A percentile compares a stretch with the other conserved stretches of the same genome.
These are phyloP conservation scores for Aspergillus oerlinghausenensis DNA, from an alignment of 2,329 filamentous ascomycete species.

Conservation along the genomic window DNA sequence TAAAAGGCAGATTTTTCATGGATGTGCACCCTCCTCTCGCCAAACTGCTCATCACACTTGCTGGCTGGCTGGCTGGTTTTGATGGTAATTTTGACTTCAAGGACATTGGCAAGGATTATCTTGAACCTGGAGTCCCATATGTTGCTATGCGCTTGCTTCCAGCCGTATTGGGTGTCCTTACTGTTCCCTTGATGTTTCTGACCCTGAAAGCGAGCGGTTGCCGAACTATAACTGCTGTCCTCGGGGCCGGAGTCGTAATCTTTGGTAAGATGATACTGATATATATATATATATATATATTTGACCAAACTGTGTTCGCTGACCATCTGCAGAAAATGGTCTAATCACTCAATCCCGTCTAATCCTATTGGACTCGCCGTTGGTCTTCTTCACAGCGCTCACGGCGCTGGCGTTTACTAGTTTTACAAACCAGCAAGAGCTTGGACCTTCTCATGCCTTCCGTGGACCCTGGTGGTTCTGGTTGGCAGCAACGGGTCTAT, in stretches of 20 bases:
- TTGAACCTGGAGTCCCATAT: constrained; percentile 91
- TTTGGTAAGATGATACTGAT: constrained; percentile 60
- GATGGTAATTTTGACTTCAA: constrained; percentile 97
- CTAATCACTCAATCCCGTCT: constrained; percentile 90
- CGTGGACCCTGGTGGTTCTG: constrained; percentile 96
- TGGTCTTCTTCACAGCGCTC: constrained; percentile 88
- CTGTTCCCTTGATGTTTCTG: constrained; percentile 90
- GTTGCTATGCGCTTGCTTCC: constrained; percentile 95
- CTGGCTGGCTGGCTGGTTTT: constrained; percentile 92
- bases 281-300: too few species aligned
- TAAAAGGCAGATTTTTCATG: constrained; percentile 99
- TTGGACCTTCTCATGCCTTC: constrained; percentile 84
- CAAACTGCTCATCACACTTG: constrained; percentile 92
- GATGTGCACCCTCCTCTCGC: constrained; percentile 97
- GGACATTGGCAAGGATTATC: constrained; percentile 97
- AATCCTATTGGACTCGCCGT: constrained; percentile 91
- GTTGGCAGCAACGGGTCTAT: constrained; percentile 80
- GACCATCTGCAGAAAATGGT: constrained; percentile 68
- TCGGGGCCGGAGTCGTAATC: constrained; percentile 82
- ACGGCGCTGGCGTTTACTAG: constrained; percentile 86
- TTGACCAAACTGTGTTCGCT: constrained; percentile 1
- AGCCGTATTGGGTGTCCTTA: constrained; percentile 79
- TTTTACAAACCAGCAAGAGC: constrained; percentile 95
- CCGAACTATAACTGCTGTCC: constrained; percentile 73
- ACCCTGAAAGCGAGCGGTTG: constrained; percentile 89